Percentiles rank a stretch among this genome's conserved stretches.
Evolutionary conservation across 1,139 yeast species (phyloP).

Genomic region (Pichia kudriavzevii): DNA sequence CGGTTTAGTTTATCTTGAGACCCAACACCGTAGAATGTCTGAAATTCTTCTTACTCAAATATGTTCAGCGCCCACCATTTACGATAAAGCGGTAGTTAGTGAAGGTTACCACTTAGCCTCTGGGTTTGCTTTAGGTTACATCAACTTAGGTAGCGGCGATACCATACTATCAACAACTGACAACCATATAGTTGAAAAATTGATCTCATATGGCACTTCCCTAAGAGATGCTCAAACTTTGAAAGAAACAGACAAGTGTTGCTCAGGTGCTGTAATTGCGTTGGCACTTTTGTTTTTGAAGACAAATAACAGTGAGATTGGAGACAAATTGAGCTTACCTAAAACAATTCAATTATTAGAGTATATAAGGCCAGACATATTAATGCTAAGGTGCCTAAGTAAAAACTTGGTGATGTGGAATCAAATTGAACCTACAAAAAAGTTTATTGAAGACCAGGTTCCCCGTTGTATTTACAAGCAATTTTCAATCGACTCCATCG

Average conservation of each 20-base stretch:
- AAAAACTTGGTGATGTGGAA: slow-evolving; percentile 77
- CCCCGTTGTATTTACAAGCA: slow-evolving; percentile 33
- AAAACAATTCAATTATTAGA: slow-evolving; percentile 53
- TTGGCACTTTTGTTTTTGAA: slow-evolving; percentile 66
- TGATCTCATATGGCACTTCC: slow-evolving; percentile 54
- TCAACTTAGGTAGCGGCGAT: slow-evolving; percentile 76
- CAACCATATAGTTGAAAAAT: slow-evolving; percentile 59
- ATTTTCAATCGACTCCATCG: slow-evolving; percentile 22
- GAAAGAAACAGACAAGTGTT: slow-evolving; percentile 62
- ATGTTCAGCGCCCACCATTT: slow-evolving; percentile 46
- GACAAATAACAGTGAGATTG: slow-evolving; percentile 54
- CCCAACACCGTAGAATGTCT: slow-evolving; percentile 83
- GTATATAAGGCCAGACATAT: slow-evolving; percentile 73
- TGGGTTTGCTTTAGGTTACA: slow-evolving; percentile 80
- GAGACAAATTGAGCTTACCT: slow-evolving; percentile 60
- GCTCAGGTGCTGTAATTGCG: slow-evolving; percentile 77
- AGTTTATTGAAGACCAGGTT: slow-evolving; percentile 58
- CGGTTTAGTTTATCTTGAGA: slow-evolving; percentile 71
- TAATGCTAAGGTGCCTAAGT: slow-evolving; percentile 63
- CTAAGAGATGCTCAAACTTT: slow-evolving; percentile 64
- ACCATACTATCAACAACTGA: slow-evolving; percentile 58
- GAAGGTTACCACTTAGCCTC: slow-evolving; percentile 87
- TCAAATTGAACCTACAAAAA: slow-evolving; percentile 39
- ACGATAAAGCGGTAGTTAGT: slow-evolving; percentile 49
- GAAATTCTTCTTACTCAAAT: slow-evolving; percentile 69